A percentile compares a stretch with the other conserved stretches of the same genome.
Conservation (phyloP, 2,329 filamentous ascomycete species). For the Fonsecaea pedrosoi region DNA sequence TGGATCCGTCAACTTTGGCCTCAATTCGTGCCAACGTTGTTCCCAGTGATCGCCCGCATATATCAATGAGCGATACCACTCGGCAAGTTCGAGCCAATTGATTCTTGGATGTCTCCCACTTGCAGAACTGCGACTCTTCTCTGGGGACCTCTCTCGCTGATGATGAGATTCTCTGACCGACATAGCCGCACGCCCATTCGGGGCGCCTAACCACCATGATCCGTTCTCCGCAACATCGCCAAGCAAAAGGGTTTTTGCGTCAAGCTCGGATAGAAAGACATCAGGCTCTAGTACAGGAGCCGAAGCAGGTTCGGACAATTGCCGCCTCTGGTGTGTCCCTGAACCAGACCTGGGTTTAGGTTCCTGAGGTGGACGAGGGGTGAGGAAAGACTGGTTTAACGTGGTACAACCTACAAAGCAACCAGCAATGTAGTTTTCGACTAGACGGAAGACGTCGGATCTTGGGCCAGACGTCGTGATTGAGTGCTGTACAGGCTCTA, state of each 20-base stretch:
- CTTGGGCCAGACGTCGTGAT: background rate
- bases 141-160: slow-evolving; percentile 46
- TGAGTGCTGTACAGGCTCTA: slow-evolving; percentile 2
- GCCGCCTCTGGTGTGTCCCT: slow-evolving; percentile 45
- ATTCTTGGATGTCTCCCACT: slow-evolving; percentile 70
- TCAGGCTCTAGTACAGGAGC: slow-evolving; percentile 43
- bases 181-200: slow-evolving; percentile 50
- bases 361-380: slow-evolving; percentile 54
- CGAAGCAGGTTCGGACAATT: slow-evolving; percentile 41
- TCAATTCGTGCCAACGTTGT: slow-evolving; percentile 63
- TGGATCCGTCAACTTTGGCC: slow-evolving; percentile 42
- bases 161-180: slow-evolving; percentile 38
- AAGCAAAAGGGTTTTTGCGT: slow-evolving; percentile 75
- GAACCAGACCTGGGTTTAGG: slow-evolving; percentile 47
- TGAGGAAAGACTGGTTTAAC: slow-evolving; percentile 78
- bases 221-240: slow-evolving; percentile 82
- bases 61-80: slow-evolving; percentile 76
- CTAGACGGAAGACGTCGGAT: slow-evolving; percentile 67
- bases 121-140: slow-evolving; percentile 51
- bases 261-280: slow-evolving; percentile 65
- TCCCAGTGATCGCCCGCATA: slow-evolving; percentile 73
- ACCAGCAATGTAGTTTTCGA: slow-evolving; percentile 77
- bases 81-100: slow-evolving; percentile 73
- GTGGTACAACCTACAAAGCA: slow-evolving; percentile 73
- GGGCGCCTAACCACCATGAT: slow-evolving; percentile 74